Evolutionary conservation across 2,329 filamentous ascomycete genomes (phyloP).

Genomic region (Tolypocladium pustulatum): DNA sequence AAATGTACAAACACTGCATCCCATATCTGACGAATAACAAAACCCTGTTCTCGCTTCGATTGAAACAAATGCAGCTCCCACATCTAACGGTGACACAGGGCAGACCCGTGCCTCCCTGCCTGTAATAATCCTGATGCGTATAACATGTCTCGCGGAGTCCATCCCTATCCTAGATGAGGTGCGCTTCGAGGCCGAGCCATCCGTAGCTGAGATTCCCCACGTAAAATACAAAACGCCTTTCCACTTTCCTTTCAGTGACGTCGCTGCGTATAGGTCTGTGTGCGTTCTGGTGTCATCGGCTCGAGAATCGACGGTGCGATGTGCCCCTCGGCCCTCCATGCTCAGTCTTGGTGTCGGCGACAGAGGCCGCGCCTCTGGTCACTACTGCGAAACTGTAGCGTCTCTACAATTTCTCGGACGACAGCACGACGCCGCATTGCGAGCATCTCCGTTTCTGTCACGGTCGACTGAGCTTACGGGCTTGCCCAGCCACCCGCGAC

Average conservation of each 20-base stretch:
- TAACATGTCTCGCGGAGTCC: conserved; percentile 4
- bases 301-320: neutral
- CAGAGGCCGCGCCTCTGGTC: neutral
- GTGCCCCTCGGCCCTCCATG: neutral
- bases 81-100: conserved; percentile 7
- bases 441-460: neutral
- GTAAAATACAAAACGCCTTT: conserved; percentile 7
- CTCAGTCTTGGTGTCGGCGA: neutral
- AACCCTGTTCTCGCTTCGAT: conserved; percentile 6
- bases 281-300: neutral
- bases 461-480: conserved; percentile 18
- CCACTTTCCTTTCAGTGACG: conserved; percentile 3
- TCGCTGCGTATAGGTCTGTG: conserved; percentile 5
- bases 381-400: neutral
- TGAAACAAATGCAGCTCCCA: conserved; percentile 8
- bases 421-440: neutral
- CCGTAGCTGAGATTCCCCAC: conserved; percentile 2
- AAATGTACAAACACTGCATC: conserved; percentile 5
- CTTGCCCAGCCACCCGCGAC: conserved; percentile 86
- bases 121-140: conserved; percentile 5
- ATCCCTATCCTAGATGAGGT: conserved; percentile 6
- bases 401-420: neutral
- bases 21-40: conserved; percentile 2
- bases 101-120: conserved; percentile 1
- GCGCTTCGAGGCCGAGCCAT: conserved; percentile 2